Evolutionary conservation across 1,284 basidiomycete species (phyloP), one percentile per base, ranked within the genome.

Genomic region (Papiliotrema nemorosa): DNA sequence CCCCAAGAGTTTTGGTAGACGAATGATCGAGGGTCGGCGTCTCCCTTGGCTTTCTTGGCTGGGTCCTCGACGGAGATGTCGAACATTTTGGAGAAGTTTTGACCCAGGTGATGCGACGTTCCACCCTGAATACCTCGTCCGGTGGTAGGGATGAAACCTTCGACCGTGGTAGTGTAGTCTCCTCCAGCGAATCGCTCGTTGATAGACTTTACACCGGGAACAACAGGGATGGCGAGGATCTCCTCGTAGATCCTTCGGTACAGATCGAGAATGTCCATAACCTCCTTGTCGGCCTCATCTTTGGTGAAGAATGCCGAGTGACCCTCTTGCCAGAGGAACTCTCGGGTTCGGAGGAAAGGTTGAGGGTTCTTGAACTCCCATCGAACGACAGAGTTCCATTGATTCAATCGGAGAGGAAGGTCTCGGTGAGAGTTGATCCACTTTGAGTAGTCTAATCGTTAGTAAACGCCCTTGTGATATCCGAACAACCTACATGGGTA

Each of bases 281-380:
- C 94, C 77, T 98, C 96, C 55, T 78, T 79, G 69, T 90, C 93
- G 34, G 94, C 94, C 74, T 96, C 92, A 13, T 80, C 69, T 73
- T 92, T 87, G 61, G 88, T 89, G 47, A 96, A 80, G 77, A 88
- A 85, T 2, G 94, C 96, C 5, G 96, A 97, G 80, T 99, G 94
- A 41, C 94, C 94, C 77, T 99, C 96, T 78, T 99, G 94, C 94
- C 96, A 99, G 31, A 99, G 79, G 82, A 97, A 99, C 78, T 98
- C 94, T 68, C 96, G 89, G 2, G 96, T 98, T 57, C 94, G 90
- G 37, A 99, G 82, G 87, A 99, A 99, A 2, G 94, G 94, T 77
- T 98, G 91, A 49, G 94, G 96, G 76, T 94, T 96, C 79, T 99
- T 99, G 81, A 98, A 98, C 76, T 99, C 94, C 94, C 94, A 99